Percentiles rank a stretch among this genome's conserved stretches.
Evolutionary conservation across 768 basidiomycete species (phyloP).

Genomic region (Mycena metata): DNA sequence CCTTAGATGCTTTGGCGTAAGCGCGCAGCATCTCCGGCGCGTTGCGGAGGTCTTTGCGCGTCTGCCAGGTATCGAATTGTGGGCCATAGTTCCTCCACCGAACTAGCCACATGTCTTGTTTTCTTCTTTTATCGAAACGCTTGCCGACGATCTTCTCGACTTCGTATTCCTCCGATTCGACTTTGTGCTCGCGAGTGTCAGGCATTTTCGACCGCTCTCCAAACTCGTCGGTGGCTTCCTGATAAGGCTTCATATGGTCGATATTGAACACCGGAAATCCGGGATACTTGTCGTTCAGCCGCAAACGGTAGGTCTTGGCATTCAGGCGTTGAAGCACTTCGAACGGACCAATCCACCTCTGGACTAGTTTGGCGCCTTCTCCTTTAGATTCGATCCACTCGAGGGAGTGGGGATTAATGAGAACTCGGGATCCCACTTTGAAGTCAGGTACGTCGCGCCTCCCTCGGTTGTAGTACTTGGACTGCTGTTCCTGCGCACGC

Average conservation of each 20-base stretch:
- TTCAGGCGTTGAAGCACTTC: too few species aligned
- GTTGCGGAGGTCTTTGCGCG: too few species aligned
- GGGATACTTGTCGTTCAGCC: too few species aligned
- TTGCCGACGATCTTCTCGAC: not conserved
- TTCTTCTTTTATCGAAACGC: not conserved
- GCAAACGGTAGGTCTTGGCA: too few species aligned
- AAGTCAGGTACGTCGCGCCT: not conserved
- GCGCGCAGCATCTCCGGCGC: too few species aligned
- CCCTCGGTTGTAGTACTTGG: not conserved
- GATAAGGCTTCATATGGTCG: too few species aligned
- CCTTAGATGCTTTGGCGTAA: too few species aligned
- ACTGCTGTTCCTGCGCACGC: not conserved
- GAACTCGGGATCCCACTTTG: not conserved
- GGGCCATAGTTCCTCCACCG: not conserved
- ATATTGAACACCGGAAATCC: too few species aligned
- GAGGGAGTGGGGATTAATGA: not conserved
- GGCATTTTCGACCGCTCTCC: not conserved
- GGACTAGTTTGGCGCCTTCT: not conserved
- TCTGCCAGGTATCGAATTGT: too few species aligned
- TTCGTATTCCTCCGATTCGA: not conserved
- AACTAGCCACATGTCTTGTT: not conserved
- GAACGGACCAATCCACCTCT: not conserved
- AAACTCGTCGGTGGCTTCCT: not conserved
- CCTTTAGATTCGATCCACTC: constrained; percentile 1
- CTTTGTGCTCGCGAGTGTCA: not conserved